Conservation (phyloP, 202 grass and related monocot species). For the Digitaria exilis region DNA sequence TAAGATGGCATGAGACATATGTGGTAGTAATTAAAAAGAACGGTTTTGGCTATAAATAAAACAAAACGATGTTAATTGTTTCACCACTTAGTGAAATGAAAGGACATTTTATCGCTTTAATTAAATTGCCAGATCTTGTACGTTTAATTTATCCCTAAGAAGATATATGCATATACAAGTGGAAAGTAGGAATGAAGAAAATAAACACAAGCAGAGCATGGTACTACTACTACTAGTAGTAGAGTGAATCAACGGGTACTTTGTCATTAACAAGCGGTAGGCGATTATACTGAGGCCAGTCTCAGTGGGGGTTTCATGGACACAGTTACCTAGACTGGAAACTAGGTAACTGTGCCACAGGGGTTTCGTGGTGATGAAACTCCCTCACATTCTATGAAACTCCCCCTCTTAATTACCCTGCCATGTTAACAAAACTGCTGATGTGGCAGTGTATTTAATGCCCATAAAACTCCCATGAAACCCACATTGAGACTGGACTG, state of each 20-base stretch:
- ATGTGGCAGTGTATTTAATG: too few species aligned
- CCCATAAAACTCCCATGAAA: too few species aligned
- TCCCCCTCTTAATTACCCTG: too few species aligned
- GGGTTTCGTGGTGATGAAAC: too few species aligned
- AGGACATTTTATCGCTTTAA: not conserved
- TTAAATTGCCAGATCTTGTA: not conserved
- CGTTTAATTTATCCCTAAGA: not conserved
- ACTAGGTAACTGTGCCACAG: too few species aligned
- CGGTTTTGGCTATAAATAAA: constrained; percentile 3
- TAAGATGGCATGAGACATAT: not conserved
- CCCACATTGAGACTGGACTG: too few species aligned
- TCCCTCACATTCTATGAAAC: too few species aligned
- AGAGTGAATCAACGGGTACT: not conserved
- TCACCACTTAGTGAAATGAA: not conserved
- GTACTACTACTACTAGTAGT: not conserved
- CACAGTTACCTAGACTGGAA: too few species aligned
- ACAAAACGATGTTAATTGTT: not conserved
- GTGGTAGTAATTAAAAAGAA: not conserved
- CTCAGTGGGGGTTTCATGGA: too few species aligned
- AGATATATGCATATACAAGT: not conserved
- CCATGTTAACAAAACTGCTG: too few species aligned
- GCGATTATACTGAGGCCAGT: too few species aligned
- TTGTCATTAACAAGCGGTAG: not conserved
- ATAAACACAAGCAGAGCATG: not conserved
- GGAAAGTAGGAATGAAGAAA: not conserved